Base-by-base conservation (phyloP, 495 filamentous ascomycete genomes). In the Schizothecium vesticola region DNA sequence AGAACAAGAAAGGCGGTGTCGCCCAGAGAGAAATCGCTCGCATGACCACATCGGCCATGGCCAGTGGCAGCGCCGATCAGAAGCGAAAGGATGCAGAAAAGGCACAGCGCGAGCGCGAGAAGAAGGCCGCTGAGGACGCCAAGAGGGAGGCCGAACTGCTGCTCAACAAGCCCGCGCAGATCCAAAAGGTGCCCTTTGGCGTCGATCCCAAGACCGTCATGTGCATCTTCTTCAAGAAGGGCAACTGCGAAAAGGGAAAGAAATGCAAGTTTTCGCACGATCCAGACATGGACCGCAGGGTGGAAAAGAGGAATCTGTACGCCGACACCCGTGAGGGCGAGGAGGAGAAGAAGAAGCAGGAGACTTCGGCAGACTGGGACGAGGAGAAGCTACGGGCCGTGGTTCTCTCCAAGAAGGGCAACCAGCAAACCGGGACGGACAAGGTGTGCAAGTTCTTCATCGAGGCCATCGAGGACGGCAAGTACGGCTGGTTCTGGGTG, bases 381-480 rank as follows among this genome's bases (percentile, higher is more conserved):
- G 95, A 98, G 76, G 95, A 93, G 80, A 97, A 97, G 80, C 81
- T 99, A 67, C 88, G 91, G 66, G 89, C 88, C 69, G 95, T 98
- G 59, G 91, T 99, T 36, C 71, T 94, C 74, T 94, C 91, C 74
- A 99, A 98, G 82, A 96, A 98, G 76, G 95, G 95, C 16, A 99
- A 99, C 82, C 95, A 95, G 64, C 86, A 90, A 73, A 97, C 94
- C 56, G 93, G 92, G 9, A 99, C 95, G 68, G 95, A 99, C 74
- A 99, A 97, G 79, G 94, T 98, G 67, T 99, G 95, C 90, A 99
- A 98, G 81, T 96, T 83, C 84, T 99, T 99, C 80, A 95, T 97
- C 79, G 92, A 96, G 67, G 95, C 95, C 3, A 94, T 99, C 64
- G 95, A 99, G 81, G 95, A 98, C 71, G 90, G 91, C 71, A 98